phyloP scores from a whole-genome alignment of 129 eudicot species.

The Flaveria ramosissima region DNA sequence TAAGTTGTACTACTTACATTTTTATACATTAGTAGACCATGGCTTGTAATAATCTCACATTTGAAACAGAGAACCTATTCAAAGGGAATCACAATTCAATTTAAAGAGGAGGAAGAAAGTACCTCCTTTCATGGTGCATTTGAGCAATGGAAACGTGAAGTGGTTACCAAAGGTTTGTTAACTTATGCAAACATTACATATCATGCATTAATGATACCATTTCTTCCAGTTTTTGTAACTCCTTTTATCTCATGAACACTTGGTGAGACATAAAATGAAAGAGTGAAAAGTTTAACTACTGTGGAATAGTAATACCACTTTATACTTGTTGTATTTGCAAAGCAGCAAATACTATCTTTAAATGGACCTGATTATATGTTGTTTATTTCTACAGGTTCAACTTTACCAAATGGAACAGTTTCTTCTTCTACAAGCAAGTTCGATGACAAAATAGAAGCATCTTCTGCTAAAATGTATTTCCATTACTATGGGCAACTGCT shows the following conservation, averaged over 20 bases:
- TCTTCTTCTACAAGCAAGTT: conserved; percentile 69
- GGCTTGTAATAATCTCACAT: conserved; percentile 31
- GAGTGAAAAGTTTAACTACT: not conserved
- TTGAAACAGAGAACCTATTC: conserved; percentile 76
- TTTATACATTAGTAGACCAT: conserved; percentile 15
- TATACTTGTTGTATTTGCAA: not conserved
- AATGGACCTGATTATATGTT: conserved; percentile 15
- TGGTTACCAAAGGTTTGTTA: conserved; percentile 54
- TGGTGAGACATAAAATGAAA: not conserved
- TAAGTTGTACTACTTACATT: not conserved
- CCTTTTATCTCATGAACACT: not conserved
- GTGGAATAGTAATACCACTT: not conserved
- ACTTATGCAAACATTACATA: conserved; percentile 10
- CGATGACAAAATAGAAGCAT: conserved; percentile 90
- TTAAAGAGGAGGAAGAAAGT: conserved; percentile 85
- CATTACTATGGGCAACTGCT: conserved; percentile 93
- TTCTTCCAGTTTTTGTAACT: not conserved
- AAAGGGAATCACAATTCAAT: conserved; percentile 66
- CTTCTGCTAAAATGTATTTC: conserved; percentile 96
- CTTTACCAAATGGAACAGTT: conserved; percentile 56
- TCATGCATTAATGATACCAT: not conserved
- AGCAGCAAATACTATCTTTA: not conserved
- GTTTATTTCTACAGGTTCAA: conserved; percentile 45
- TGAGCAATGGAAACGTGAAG: conserved; percentile 78
- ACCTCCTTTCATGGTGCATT: conserved; percentile 82